Evolutionary conservation across 108 stramenopile genomes (phyloP), one percentile per base, ranked within the genome.

Genomic region (Skeletonema costatum): DNA sequence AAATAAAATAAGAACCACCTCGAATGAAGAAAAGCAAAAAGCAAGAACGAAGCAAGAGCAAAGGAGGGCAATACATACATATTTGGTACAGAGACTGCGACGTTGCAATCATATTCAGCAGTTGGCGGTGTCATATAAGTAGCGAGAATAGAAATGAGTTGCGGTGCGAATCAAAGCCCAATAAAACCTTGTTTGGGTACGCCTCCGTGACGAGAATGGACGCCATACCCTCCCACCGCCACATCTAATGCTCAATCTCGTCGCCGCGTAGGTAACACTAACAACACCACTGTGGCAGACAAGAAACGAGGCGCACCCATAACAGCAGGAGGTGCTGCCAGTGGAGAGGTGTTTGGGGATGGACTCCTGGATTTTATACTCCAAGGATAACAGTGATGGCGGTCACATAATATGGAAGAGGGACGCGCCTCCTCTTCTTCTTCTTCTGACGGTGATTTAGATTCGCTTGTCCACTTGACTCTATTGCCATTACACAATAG

Each of bases 321-420:
- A 64, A 1, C 62, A 35, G 5, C 62, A 32, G 2, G 0, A 0
- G 56, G 32, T 58, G 8, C 70, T 25, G 29, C 2, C 4, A 8
- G 9, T 10, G 21, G 5, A 25, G 53, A 56, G 25, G 60, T 14
- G 41, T 35, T n/a, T 76, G 75, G 75, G 67, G 64, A 39, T 77
- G 76, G 76, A 64, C 61, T 71, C 76, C 76, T 33, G 76, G 61
- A 19, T 77, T 51, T 68, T 77, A 70, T 35, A 42, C 21, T 38
- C 60, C 16, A 32, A 10, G 10, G 53, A 50, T 3, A 11, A 5
- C 62, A 60, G 35, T 29, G 6, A 60, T 61, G 30, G 11, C 10
- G 60, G 19, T 48, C 25, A 39, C 14, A n/a, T n/a, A 10, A 29
- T 56, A 10, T 1, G 9, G 17, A 25, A 10, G 21, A 56, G 19